phyloP scores from a whole-genome alignment of 768 basidiomycete genomes.

The Leccinum olivaceopallidum region DNA sequence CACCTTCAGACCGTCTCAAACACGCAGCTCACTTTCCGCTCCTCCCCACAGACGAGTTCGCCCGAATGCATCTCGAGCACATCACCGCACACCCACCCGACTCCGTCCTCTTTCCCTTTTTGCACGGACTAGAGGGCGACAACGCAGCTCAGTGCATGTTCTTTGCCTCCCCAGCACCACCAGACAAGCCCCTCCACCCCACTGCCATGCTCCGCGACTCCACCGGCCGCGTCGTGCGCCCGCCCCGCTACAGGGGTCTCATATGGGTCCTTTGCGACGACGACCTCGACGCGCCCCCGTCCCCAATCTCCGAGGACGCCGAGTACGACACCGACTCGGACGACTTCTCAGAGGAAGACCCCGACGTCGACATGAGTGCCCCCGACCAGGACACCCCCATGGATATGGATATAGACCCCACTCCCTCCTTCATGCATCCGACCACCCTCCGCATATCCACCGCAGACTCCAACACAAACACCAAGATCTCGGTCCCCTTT shows the following conservation, averaged over 20 bases:
- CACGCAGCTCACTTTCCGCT: slow-evolving; percentile 25
- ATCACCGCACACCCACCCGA: slow-evolving; percentile 75
- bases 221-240: slow-evolving; percentile 27
- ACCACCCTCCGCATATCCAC: slow-evolving; percentile 35
- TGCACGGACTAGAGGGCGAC: slow-evolving; percentile 83
- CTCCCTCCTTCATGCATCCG: slow-evolving; percentile 39
- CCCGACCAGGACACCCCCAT: slow-evolving; percentile 31
- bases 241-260: slow-evolving; percentile 66
- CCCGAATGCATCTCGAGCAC: slow-evolving; percentile 61
- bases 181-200: slow-evolving; percentile 15
- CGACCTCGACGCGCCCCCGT: slow-evolving; percentile 41
- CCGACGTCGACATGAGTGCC: slow-evolving; percentile 31
- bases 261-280: slow-evolving; percentile 84
- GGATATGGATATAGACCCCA: slow-evolving; percentile 33
- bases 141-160: slow-evolving; percentile 80
- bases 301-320: slow-evolving; percentile 25
- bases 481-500: slow-evolving; percentile 7
- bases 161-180: slow-evolving; percentile 49
- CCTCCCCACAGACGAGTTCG: slow-evolving; percentile 51
- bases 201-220: slow-evolving; percentile 28
- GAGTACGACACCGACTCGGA: slow-evolving; percentile 34
- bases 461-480: slow-evolving; percentile 13
- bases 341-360: slow-evolving; percentile 27
- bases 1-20: slow-evolving; percentile 11
- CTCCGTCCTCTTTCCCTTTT: slow-evolving; percentile 81